Evolutionary conservation across 1,284 basidiomycete genomes (phyloP), one percentile per base, ranked within the genome.

Genomic region (Cystobasidiaceae sp.): DNA sequence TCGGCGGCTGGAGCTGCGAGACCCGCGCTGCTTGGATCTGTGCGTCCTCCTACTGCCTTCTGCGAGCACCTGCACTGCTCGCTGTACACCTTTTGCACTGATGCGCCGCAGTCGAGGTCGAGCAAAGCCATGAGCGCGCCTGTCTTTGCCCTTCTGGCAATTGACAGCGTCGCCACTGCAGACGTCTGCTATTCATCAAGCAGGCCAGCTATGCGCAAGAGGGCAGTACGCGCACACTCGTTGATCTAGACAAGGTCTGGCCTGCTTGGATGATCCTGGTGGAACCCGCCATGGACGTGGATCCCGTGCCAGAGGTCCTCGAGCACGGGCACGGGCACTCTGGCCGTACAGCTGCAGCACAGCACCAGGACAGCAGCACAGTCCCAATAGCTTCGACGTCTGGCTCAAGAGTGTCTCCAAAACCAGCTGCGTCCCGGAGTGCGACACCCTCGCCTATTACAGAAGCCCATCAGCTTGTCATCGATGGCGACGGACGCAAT

Each of bases 61-160:
- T n/a, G n/a, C n/a, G n/a, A n/a, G n/a, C n/a, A n/a, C n/a, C n/a
- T n/a, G n/a, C n/a, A n/a, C n/a, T n/a, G n/a, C n/a, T n/a, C 27
- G 30, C 50, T 37, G 49, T 21, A 13, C 49, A 9, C 11, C 44
- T 15, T 21, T 46, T 25, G 21, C 44, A 19, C 11, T 33, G 30
- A 9, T 33, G 8, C 27, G 30, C 19, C 39, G 39, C 39, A 15
- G 15, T 2, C 19, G 39, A 41, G 2, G 15, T 19, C 39, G 19
- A 19, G 15, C 15, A 15, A 19, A 19, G 39, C 39, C 15, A 4
- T 19, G 15, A 19, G 32, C 50, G 50, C 50, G 50, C 32, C 50
- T 52, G 50, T 37, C 41, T 52, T 52, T 52, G 30, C 33, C 50
- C 11, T n/a, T 37, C 23, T 23, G 25, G 6, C 50, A 52, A 52